These are phyloP conservation scores for Sclerotinia borealis DNA, from an alignment of 2,329 filamentous ascomycete species.

Conservation along the genomic window DNA sequence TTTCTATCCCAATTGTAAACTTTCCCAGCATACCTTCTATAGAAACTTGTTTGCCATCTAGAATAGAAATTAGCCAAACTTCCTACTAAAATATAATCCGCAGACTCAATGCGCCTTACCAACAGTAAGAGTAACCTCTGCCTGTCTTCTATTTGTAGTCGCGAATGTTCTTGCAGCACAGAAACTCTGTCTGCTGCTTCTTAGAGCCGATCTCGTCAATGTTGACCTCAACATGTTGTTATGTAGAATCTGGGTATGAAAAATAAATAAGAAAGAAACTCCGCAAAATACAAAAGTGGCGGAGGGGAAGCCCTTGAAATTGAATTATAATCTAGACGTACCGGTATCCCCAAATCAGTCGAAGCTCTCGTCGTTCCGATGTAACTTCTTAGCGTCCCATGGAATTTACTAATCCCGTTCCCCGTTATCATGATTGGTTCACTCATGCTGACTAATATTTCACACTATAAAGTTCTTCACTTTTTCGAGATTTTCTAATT, in stretches of 20 bases:
- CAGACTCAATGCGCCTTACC: slow-evolving; percentile 50
- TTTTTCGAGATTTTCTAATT: slow-evolving; percentile 20
- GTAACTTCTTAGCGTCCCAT: slow-evolving; percentile 11
- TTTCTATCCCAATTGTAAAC: slow-evolving; percentile 18
- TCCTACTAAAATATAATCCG: slow-evolving; percentile 10
- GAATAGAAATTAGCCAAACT: slow-evolving; percentile 31
- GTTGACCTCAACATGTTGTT: slow-evolving; percentile 64
- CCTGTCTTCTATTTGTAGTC: slow-evolving; percentile 69
- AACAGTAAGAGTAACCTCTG: slow-evolving; percentile 95
- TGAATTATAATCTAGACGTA: slow-evolving; percentile 12
- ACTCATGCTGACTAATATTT: slow-evolving; percentile 12
- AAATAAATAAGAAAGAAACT: slow-evolving; percentile 32
- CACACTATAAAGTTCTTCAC: slow-evolving; percentile 23
- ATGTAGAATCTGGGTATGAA: slow-evolving; percentile 47
- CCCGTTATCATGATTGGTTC: slow-evolving; percentile 22
- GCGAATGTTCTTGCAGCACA: slow-evolving; percentile 72
- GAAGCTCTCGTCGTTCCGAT: slow-evolving; percentile 14
- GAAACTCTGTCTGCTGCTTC: slow-evolving; percentile 53
- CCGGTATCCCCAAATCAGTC: slow-evolving; percentile 10
- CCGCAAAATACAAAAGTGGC: slow-evolving; percentile 16
- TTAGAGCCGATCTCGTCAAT: slow-evolving; percentile 63
- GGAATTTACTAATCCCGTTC: slow-evolving; percentile 22
- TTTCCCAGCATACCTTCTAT: slow-evolving; percentile 69
- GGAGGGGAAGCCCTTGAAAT: slow-evolving; percentile 12
- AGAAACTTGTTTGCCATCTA: slow-evolving; percentile 96